Base-by-base conservation (phyloP, 1,284 basidiomycete genomes). In the Tilletia setariae region DNA sequence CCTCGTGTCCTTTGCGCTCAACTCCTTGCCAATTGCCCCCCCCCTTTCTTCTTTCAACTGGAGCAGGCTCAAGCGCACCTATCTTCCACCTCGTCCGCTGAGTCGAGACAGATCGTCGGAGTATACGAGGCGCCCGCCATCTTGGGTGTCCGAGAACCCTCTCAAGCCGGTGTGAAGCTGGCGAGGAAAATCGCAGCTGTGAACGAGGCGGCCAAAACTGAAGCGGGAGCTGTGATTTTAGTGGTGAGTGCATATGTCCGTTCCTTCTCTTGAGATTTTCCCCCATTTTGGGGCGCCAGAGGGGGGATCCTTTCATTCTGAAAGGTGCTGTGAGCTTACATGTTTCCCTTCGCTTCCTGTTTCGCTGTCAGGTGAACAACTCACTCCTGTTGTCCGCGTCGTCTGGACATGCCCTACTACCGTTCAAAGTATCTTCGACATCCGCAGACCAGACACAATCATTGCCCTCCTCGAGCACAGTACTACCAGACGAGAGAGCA, bases 61-160 rank as follows among this genome's bases (percentile, higher is more conserved):
- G 7, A 49, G 30, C 56, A 61, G 56, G 56, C 30, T 40, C 56
- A 61, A 61, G 56, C 56, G 19, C 56, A 61, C n/a, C 56, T 61
- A 4, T 32, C 56, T 11, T 61, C 56, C 21, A 6, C 56, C 11
- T 30, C 15, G 16, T 6, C 30, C 28, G 16, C 19, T 15, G 16
- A 56, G 7, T 21, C 63, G 9, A 2, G 23, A 8, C 13, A 62
- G 35, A 46, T 72, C 15, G 1, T 72, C 13, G 70, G 70, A 21
- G 49, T 69, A 44, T 72, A 72, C 61, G 68, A 72, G 35, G 66
- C 68, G 63, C 70, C 70, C 1, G 68, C 21, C 40, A 30, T 61
- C 4, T 19, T 61, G 56, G 56, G 56, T 21, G 56, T 32, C 32
- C 56, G 56, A 21, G 56, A 61, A 2, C 56, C 28, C 32, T 61